phyloP scores from a whole-genome alignment of 176 grass and related monocot species.

The Cenchrus americanus region DNA sequence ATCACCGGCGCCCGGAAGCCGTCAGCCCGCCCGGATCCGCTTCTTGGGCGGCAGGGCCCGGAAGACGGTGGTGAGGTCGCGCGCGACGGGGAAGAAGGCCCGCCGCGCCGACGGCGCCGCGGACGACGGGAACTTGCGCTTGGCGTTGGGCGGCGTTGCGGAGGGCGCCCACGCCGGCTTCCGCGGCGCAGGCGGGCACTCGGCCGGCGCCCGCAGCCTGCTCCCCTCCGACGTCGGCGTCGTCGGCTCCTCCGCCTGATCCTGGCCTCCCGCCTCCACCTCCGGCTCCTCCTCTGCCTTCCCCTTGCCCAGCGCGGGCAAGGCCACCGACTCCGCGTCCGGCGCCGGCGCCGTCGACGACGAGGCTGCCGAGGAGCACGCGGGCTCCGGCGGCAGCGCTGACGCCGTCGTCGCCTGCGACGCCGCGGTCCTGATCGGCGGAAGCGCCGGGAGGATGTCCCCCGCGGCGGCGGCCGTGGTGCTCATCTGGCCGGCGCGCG shows the following conservation, averaged over 20 bases:
- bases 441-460: slow-evolving; percentile 25
- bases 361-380: slow-evolving; percentile 3
- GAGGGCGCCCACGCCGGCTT: slow-evolving; percentile 31
- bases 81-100: slow-evolving; percentile 47
- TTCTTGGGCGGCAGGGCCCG: slow-evolving; percentile 61
- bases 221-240: slow-evolving; percentile 71
- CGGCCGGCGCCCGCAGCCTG: slow-evolving; percentile 40
- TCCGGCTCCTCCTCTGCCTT: not conserved
- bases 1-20: not conserved
- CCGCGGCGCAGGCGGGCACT: slow-evolving; percentile 63
- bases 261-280: not conserved
- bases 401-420: not conserved
- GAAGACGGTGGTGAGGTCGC: slow-evolving; percentile 67
- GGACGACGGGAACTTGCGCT: slow-evolving; percentile 28
- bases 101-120: slow-evolving; percentile 10
- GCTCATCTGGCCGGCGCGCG: slow-evolving; percentile 29
- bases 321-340: not conserved
- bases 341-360: slow-evolving; percentile 13
- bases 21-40: slow-evolving; percentile 56
- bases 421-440: slow-evolving; percentile 46
- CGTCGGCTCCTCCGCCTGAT: slow-evolving; percentile 38
- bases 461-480: slow-evolving; percentile 3
- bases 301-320: not conserved
- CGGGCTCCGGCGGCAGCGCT: not conserved
- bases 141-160: not conserved